These are phyloP conservation scores for Epichloe gansuensis DNA, from an alignment of 2,329 filamentous ascomycete species.

Conservation along the genomic window DNA sequence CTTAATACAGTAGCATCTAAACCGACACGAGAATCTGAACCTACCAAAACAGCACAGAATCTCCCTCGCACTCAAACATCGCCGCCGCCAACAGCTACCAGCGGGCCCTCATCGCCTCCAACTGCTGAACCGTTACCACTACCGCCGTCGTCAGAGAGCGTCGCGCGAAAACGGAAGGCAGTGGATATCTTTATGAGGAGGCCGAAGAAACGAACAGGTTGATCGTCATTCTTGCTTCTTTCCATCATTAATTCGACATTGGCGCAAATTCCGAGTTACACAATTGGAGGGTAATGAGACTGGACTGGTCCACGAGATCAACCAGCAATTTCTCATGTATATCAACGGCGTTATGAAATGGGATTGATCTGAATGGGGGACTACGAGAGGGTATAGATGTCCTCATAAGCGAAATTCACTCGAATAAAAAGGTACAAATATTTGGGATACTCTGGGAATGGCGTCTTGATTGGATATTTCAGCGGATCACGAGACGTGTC, in stretches of 20 bases:
- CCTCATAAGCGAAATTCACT: not conserved
- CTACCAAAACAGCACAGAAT: not conserved
- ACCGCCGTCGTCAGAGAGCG: not conserved
- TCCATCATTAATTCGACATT: not conserved
- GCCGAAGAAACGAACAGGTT: slow-evolving; percentile 24
- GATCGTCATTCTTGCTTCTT: not conserved
- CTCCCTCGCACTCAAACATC: not conserved
- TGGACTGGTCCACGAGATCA: not conserved
- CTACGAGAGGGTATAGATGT: not conserved
- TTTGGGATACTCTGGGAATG: not conserved
- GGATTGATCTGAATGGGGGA: not conserved
- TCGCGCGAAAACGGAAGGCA: slow-evolving; percentile 29
- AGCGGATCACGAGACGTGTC: not conserved
- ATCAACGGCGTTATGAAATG: not conserved
- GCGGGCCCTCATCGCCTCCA: not conserved
- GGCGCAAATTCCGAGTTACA: not conserved
- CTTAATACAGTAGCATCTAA: not conserved
- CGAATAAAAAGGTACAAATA: not conserved
- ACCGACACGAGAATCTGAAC: not conserved
- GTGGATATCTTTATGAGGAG: slow-evolving; percentile 38
- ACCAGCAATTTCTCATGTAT: not conserved
- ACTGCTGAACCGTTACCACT: not conserved
- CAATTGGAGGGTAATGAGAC: not conserved
- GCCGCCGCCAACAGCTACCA: not conserved
- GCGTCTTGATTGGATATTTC: not conserved